Percentiles rank a stretch among this genome's conserved stretches.
phyloP scores from a whole-genome alignment of 352 stramenopile genomes.

The Pythium insidiosum region DNA sequence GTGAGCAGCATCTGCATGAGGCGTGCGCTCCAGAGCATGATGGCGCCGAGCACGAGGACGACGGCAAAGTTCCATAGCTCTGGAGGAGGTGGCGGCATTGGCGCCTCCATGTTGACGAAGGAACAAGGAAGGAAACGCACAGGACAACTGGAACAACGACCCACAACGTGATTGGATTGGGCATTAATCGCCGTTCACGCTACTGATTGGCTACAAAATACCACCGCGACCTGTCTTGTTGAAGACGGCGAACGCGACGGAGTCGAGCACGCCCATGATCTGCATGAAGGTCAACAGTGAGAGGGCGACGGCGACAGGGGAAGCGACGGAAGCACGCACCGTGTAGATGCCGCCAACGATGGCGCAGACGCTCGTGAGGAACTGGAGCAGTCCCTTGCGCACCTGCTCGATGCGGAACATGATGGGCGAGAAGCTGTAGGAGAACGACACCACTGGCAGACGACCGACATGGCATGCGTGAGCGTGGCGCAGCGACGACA shows the following conservation, averaged over 20 bases:
- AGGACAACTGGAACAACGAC: slow-evolving; percentile 10
- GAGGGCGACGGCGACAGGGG: not conserved
- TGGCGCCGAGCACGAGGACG: slow-evolving; percentile 28
- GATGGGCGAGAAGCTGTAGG: slow-evolving; percentile 96
- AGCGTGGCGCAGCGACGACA: slow-evolving; percentile 4
- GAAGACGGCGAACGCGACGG: too few relatives aligned
- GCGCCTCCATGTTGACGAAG: too few relatives aligned
- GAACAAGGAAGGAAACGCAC: too few relatives aligned
- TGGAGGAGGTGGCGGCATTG: slow-evolving; percentile 20
- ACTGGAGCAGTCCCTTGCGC: slow-evolving; percentile 81
- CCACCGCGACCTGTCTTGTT: slow-evolving; percentile 9
- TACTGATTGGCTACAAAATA: slow-evolving; percentile 8
- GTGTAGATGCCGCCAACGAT: slow-evolving; percentile 91
- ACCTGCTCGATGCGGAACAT: slow-evolving; percentile 94
- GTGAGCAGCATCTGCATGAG: slow-evolving; percentile 28
- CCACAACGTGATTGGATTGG: slow-evolving; percentile 12
- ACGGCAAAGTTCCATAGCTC: slow-evolving; percentile 59
- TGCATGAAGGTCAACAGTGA: not conserved
- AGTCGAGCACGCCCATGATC: slow-evolving; percentile 32
- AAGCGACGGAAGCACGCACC: slow-evolving; percentile 22
- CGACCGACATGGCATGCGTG: not conserved
- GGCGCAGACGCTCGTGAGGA: slow-evolving; percentile 89
- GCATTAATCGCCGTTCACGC: too few relatives aligned
- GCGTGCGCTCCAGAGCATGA: slow-evolving; percentile 34
- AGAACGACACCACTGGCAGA: slow-evolving; percentile 92